These are phyloP conservation scores for Diaporthe sp. DNA, from an alignment of 2,329 filamentous ascomycete genomes.

Conservation along the genomic window DNA sequence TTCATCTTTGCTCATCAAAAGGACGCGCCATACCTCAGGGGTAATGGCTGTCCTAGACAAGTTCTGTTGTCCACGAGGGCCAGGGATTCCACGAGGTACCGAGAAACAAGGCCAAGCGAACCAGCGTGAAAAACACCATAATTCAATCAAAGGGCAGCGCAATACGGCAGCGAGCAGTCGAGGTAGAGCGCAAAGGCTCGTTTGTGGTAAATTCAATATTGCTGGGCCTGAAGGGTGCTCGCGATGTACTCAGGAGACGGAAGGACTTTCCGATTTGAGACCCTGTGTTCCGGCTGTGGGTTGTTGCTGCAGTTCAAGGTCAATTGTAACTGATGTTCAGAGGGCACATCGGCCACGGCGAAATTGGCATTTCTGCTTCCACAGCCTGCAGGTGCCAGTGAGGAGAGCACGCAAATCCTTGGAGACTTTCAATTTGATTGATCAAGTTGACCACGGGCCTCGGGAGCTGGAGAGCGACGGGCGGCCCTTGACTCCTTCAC, in stretches of 20 bases:
- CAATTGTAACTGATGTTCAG: neutral
- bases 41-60: neutral
- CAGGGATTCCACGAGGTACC: neutral
- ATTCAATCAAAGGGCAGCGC: neutral
- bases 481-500: neutral
- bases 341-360: neutral
- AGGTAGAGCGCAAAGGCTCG: neutral
- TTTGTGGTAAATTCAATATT: neutral
- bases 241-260: neutral
- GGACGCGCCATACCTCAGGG: neutral
- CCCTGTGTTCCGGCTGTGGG: neutral
- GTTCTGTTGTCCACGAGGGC: neutral
- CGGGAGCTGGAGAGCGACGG: neutral
- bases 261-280: neutral
- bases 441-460: neutral
- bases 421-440: neutral
- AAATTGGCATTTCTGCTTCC: neutral
- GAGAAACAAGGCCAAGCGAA: neutral
- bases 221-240: neutral
- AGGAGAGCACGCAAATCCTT: neutral
- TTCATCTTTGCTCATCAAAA: neutral
- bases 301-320: neutral
- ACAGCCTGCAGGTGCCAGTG: neutral
- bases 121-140: neutral
- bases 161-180: neutral